phyloP scores from a whole-genome alignment of 1,284 basidiomycete genomes.

The Moniliophthora roreri region DNA sequence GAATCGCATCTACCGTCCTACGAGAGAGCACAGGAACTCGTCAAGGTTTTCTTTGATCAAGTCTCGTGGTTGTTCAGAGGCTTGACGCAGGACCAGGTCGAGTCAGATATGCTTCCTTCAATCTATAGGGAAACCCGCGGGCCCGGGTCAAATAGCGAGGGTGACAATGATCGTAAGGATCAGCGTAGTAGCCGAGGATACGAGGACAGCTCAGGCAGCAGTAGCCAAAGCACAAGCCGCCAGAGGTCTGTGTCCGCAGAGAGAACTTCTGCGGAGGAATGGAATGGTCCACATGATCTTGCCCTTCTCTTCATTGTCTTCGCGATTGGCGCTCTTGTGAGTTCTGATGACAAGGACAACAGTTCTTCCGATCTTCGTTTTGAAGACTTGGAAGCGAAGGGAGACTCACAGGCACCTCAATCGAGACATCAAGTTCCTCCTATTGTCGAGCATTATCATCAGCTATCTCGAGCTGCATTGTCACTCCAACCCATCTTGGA shows the following conservation, averaged over 20 bases:
- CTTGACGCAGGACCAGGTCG: conserved; percentile 47
- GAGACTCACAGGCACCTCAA: background rate
- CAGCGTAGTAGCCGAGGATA: background rate
- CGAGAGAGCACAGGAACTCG: conserved; percentile 44
- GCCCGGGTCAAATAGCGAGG: background rate
- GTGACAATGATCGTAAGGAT: background rate
- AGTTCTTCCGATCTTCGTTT: conserved; percentile 3
- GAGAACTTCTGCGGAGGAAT: conserved; percentile 28
- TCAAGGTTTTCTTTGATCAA: conserved; percentile 54
- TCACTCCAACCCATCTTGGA: conserved; percentile 62
- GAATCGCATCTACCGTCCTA: conserved; percentile 50
- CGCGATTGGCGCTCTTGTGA: conserved; percentile 56
- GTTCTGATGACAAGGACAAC: conserved; percentile 26
- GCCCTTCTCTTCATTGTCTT: conserved; percentile 65
- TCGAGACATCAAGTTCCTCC: background rate
- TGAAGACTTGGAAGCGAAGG: conserved; percentile 25
- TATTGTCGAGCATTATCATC: conserved; percentile 59
- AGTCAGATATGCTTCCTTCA: conserved; percentile 54
- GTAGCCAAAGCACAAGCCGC: conserved; percentile 3
- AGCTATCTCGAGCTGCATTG: conserved; percentile 58
- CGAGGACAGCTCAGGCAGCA: conserved; percentile 23
- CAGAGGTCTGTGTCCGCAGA: conserved; percentile 13
- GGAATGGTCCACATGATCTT: conserved; percentile 49
- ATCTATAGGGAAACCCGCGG: conserved; percentile 33
- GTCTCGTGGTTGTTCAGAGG: conserved; percentile 59